Evolutionary conservation across 768 basidiomycete genomes (phyloP).

Genomic region (Boletellus emodensis): DNA sequence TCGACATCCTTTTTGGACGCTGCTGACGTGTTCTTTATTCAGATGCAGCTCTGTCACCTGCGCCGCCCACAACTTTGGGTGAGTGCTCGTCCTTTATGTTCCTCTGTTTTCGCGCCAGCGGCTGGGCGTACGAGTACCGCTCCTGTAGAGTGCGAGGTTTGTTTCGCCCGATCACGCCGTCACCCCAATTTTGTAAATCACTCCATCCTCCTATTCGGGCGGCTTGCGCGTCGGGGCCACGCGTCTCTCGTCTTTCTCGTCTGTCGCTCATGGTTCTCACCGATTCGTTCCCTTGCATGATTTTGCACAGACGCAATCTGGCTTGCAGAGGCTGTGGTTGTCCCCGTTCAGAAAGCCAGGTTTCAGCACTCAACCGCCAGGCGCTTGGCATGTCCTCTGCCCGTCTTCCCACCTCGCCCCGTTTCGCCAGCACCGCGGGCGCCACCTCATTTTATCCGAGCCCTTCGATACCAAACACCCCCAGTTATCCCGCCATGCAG

Average conservation of each 20-base stretch:
- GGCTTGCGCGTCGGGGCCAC: constrained; percentile 1
- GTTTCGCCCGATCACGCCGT: constrained; percentile 19
- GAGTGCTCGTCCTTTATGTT: constrained; percentile 33
- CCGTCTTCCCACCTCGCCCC: constrained; percentile 24
- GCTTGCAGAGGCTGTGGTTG: constrained; percentile 75
- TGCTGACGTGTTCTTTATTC: constrained; percentile 8
- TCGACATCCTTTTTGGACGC: constrained; percentile 6
- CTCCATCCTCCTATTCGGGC: constrained; percentile 27
- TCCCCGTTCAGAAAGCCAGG: constrained; percentile 43
- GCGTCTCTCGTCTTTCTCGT: constrained; percentile 9
- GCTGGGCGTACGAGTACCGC: background rate
- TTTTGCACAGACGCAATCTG: constrained; percentile 65
- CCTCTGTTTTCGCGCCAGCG: constrained; percentile 6
- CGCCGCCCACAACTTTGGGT: constrained; percentile 85
- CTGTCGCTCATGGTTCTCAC: constrained; percentile 38
- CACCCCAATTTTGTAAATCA: constrained; percentile 22
- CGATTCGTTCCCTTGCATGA: constrained; percentile 46
- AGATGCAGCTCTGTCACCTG: constrained; percentile 69
- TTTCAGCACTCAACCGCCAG: constrained; percentile 31
- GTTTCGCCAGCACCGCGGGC: constrained; percentile 19
- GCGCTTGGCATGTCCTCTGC: constrained; percentile 19
- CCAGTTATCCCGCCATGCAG: constrained; percentile 27
- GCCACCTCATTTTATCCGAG: constrained; percentile 14
- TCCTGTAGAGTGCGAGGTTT: background rate
- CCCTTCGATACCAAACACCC: constrained; percentile 24